Conservation (phyloP, 1,284 basidiomycete genomes). For the Cryptococcus sp. region DNA sequence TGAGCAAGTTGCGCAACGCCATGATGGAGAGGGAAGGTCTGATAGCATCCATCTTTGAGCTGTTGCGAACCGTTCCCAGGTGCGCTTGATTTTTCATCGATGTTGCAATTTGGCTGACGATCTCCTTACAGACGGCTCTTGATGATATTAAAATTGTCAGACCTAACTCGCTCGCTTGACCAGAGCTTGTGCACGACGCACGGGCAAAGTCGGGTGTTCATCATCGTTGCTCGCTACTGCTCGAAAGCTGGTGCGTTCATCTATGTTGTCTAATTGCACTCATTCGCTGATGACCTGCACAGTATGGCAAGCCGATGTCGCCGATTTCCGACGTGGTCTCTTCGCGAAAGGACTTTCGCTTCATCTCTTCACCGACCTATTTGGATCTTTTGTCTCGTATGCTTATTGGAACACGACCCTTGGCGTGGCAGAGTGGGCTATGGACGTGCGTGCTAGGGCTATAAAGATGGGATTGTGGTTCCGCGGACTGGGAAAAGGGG, state of each 20-base stretch:
- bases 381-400: slow-evolving; percentile 25
- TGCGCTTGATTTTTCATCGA: slow-evolving; percentile 49
- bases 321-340: slow-evolving; percentile 17
- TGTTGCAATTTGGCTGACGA: slow-evolving; percentile 2
- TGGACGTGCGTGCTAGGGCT: slow-evolving; percentile 68
- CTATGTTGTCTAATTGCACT: background rate
- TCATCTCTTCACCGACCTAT: slow-evolving; percentile 15
- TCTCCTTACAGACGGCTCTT: slow-evolving; percentile 40
- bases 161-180: slow-evolving; percentile 68
- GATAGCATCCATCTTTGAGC: slow-evolving; percentile 77
- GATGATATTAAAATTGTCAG: slow-evolving; percentile 56
- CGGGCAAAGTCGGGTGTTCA: slow-evolving; percentile 75
- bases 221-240: slow-evolving; percentile 91
- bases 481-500: slow-evolving; percentile 40
- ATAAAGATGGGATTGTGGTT: slow-evolving; percentile 69
- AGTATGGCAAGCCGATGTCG: slow-evolving; percentile 76
- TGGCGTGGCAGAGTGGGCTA: slow-evolving; percentile 48
- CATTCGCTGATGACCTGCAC: slow-evolving; percentile 54
- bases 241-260: slow-evolving; percentile 51
- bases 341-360: slow-evolving; percentile 28
- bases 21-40: slow-evolving; percentile 79
- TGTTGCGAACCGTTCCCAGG: slow-evolving; percentile 77
- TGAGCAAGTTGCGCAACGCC: slow-evolving; percentile 62
- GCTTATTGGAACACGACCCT: slow-evolving; percentile 41
- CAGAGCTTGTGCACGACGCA: slow-evolving; percentile 60